Base-by-base conservation (phyloP, 306 rosid species). In the Pyrus pyrifolia region DNA sequence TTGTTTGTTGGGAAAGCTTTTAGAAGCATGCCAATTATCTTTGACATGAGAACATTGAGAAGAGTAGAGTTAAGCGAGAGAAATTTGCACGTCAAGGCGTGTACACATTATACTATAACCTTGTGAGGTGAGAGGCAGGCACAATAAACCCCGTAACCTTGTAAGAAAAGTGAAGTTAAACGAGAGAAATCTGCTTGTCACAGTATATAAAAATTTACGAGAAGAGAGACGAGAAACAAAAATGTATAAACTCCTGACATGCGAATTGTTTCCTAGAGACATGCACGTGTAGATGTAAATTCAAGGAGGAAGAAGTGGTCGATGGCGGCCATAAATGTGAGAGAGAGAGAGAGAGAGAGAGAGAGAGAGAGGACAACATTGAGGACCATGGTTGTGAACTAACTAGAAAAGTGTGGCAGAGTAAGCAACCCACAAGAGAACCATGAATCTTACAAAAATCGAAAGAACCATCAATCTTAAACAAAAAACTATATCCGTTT, bases 331-430 rank as follows among this genome's bases (percentile, higher is more conserved):
- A 78, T 80, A 71, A 86, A 83, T 78, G 83, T 0, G 38, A 1
- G 40, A 35, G 40, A 35, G 40, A 35, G 38, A 33, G 38, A 33
- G 38, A 33, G 33, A 31, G 33, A 31, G 17, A 3, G 61, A n/a
- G 40, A 78, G 74, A n/a, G 52, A 42, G 13, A 14, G 27, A 60
- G 13, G 13, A 15, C 2, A 72, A 19, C 3, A 21, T 30, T 66
- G 23, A 55, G 58, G 83, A 74, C 71, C 60, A 78, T 69, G 71
- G 63, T 51, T 62, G 60, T 58, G 85, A 83, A 78, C 86, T 80
- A 77, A 49, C 78, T 15, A 68, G 27, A 60, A 38, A 25, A 11
- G 11, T 29, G 51, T 66, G 18, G 51, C 46, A 22, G 21, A 12
- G 25, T 33, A 19, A 9, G 45, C 69, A 30, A 17, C 46, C 11